Evolutionary conservation across 2,329 filamentous ascomycete genomes (phyloP), one percentile per base, ranked within the genome.

Genomic region (Arthrobotrys entomopaga): DNA sequence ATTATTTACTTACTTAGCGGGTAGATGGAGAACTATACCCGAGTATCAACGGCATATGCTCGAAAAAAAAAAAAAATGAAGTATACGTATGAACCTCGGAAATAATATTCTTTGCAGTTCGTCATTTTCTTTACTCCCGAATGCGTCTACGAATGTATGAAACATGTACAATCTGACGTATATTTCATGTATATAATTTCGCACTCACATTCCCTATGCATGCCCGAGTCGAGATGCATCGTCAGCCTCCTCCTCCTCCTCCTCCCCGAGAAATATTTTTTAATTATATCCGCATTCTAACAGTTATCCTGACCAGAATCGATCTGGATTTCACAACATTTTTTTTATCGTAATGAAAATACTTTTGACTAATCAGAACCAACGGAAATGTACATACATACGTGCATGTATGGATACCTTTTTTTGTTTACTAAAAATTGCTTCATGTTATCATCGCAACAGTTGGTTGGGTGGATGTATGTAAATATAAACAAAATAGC

Each of bases 21-120:
- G 56, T 65, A 58, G 61, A 66, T 73, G 69, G 69, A 73, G 52
- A 57, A 56, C 29, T 56, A 52, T 56, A 54, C 59, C 67, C 67
- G 67, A 72, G 59, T 60, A 19, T 50, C 16, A 20, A 22, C 46
- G 16, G 46, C n/a, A 22, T 8, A 50, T 8, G 16, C 8, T 50
- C 7, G 50, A 50, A 50, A 19, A 8, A 16, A 24, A 50, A 34
- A n/a, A n/a, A n/a, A n/a, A n/a, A n/a, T n/a, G n/a, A n/a, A n/a
- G n/a, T n/a, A n/a, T n/a, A n/a, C n/a, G n/a, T 34, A 34, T 34
- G 29, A 7, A 29, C 26, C 26, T 29, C 26, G 26, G 26, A 29
- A 29, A 29, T 29, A 29, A 29, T 29, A 29, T n/a, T n/a, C n/a
- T n/a, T n/a, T n/a, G n/a, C n/a, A n/a, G n/a, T n/a, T n/a, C n/a